Evolutionary conservation across 1,284 basidiomycete genomes (phyloP), one percentile per base, ranked within the genome.

Genomic region (Coniferiporia weirii): DNA sequence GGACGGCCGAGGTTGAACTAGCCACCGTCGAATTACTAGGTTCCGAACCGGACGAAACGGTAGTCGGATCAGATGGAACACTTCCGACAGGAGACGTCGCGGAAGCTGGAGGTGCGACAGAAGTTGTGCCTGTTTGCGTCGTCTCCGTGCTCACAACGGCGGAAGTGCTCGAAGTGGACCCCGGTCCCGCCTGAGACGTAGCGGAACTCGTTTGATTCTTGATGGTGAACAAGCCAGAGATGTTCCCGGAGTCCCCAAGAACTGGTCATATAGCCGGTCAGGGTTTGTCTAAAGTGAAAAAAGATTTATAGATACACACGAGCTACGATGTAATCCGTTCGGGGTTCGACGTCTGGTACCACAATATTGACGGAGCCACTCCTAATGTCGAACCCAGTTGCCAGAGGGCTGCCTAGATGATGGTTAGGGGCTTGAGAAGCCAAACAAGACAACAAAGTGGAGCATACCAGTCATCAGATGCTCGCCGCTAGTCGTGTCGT

Each of bases 181-280:
- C 40, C 10, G 50, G 32, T 9, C 13, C 50, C 40, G 43, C 32
- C 9, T 40, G 8, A 17, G 57, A 47, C 22, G 52, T 19, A 38
- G 51, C 13, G 15, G 56, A 51, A 20, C 32, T 20, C 12, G 57
- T 12, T 2, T 49, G 45, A 13, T 44, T 54, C 19, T 15, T 36
- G 59, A 75, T 75, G 53, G 68, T 69, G 65, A 78, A 78, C 56
- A 55, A 60, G 10, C 73, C 72, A 57, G 75, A 76, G 36, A 66
- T 68, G 66, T 78, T 77, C 32, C 75, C 76, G 27, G 76, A 77
- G 64, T 77, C 75, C 6, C 76, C 75, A 35, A 76, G 65, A 48
- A 78, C 76, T 78, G 57, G 13, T 32, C 44, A 46, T 10, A 6
- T 32, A 15, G 49, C 12, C 43, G 45, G 50, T 38, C 6, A 44